Evolutionary conservation across 1,139 yeast species (phyloP).

Genomic region (Saccharomycopsis hybrid): DNA sequence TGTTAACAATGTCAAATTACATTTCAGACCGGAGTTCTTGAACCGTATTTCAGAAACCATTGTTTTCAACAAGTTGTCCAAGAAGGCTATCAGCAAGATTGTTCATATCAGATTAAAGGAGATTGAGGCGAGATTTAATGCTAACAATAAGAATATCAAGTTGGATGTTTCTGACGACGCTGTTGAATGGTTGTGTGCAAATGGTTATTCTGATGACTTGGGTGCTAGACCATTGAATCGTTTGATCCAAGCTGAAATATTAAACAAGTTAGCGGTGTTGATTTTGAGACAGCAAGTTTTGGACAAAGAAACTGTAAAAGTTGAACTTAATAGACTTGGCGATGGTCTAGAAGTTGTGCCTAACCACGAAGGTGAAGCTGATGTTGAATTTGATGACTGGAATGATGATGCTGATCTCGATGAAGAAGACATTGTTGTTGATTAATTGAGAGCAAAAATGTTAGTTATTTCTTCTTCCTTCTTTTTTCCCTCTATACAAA

Average conservation of each 20-base stretch:
- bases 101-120: constrained; percentile 79
- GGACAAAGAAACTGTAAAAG: constrained; percentile 79
- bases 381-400: constrained; percentile 50
- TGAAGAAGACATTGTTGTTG: constrained; percentile 41
- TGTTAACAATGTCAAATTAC: constrained; percentile 78
- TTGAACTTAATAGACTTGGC: constrained; percentile 41
- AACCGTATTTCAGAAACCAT: constrained; percentile 93
- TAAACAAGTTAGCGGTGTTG: constrained; percentile 83
- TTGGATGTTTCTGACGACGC: constrained; percentile 70
- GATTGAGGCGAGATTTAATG: constrained; percentile 77
- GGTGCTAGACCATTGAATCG: constrained; percentile 98
- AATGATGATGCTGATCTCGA: constrained; percentile 51
- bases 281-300: constrained; percentile 78
- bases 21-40: constrained; percentile 95
- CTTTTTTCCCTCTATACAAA: background rate
- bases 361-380: constrained; percentile 67
- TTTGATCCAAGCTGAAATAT: constrained; percentile 78
- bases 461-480: background rate
- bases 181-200: constrained; percentile 67
- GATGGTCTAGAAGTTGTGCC: constrained; percentile 75
- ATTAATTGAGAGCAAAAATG: constrained; percentile 18
- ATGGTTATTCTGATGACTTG: constrained; percentile 88
- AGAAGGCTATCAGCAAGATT: constrained; percentile 87
- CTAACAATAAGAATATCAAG: constrained; percentile 69
- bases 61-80: constrained; percentile 85